phyloP scores from a whole-genome alignment of 78 protist genomes.

The Dictyostelium brefeldianum region DNA sequence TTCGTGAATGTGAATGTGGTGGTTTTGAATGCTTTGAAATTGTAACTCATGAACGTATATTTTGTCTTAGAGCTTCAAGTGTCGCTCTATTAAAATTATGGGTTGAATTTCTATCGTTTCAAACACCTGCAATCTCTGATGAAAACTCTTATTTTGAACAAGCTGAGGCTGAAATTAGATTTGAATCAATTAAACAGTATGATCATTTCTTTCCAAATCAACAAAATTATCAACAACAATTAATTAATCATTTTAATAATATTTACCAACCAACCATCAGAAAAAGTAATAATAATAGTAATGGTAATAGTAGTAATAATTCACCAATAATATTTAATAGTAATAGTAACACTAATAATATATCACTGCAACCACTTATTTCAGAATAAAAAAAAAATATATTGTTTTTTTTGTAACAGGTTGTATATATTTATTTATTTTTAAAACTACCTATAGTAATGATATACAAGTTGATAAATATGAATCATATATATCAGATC shows the following conservation, averaged over 20 bases:
- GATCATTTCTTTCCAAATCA: neutral
- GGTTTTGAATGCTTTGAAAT: slow-evolving; percentile 66
- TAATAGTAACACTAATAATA: neutral
- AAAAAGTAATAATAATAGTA: neutral
- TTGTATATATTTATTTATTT: neutral
- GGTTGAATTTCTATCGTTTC: slow-evolving; percentile 64
- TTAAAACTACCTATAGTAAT: neutral
- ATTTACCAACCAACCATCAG: neutral
- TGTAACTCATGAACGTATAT: slow-evolving; percentile 52
- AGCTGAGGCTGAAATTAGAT: slow-evolving; percentile 39
- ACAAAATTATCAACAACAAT: neutral
- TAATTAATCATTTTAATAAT: slow-evolving; percentile 6
- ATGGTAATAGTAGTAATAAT: neutral
- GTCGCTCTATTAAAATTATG: slow-evolving; percentile 20
- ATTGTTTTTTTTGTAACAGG: too few species aligned
- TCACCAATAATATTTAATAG: neutral
- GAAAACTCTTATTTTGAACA: slow-evolving; percentile 58
- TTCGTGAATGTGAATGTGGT: slow-evolving; percentile 63
- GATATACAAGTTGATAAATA: slow-evolving; percentile 1
- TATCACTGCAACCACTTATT: neutral
- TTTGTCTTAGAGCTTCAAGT: slow-evolving; percentile 47
- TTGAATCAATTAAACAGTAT: slow-evolving; percentile 25
- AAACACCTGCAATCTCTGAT: slow-evolving; percentile 59
- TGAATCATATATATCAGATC: neutral
- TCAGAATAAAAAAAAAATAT: neutral